phyloP scores from a whole-genome alignment of 768 basidiomycete species.

The Auricularia cornea region DNA sequence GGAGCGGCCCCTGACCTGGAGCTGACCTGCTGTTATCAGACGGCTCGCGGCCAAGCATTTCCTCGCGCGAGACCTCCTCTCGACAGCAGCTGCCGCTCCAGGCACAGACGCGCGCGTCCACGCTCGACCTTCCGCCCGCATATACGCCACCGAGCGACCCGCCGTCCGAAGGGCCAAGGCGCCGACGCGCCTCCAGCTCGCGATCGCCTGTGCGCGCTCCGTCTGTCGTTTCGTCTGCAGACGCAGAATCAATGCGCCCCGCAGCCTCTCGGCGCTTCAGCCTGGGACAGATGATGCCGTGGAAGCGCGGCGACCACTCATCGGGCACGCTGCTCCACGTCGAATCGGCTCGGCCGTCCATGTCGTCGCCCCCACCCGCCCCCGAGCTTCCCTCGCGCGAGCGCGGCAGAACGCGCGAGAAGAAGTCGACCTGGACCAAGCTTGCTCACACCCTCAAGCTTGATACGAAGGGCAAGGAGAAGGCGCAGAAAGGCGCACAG shows the following conservation, averaged over 20 bases:
- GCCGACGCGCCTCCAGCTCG: not conserved
- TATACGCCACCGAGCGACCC: not conserved
- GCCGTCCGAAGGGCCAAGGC: not conserved
- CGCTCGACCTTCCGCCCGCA: not conserved
- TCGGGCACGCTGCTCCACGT: not conserved
- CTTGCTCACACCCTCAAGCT: constrained; percentile 34
- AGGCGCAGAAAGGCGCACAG: constrained; percentile 15
- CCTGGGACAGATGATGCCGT: not conserved
- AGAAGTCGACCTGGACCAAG: constrained; percentile 27
- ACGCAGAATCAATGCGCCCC: not conserved
- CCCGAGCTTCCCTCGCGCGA: not conserved
- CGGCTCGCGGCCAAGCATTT: not conserved
- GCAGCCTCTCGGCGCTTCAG: not conserved
- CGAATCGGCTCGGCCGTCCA: not conserved
- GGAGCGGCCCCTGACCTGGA: not conserved
- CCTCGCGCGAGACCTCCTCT: not conserved
- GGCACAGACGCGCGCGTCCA: not conserved
- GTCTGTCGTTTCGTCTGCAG: not conserved
- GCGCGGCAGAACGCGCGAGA: constrained; percentile 16
- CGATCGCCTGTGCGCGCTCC: not conserved
- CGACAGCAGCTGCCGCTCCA: not conserved
- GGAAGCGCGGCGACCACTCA: not conserved
- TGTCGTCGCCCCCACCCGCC: not conserved
- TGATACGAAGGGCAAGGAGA: constrained; percentile 33
- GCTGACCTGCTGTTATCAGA: not conserved